Percentiles rank a stretch among this genome's conserved stretches.
Conservation (phyloP, 179 eudicot species). For the Camellia oleifera region DNA sequence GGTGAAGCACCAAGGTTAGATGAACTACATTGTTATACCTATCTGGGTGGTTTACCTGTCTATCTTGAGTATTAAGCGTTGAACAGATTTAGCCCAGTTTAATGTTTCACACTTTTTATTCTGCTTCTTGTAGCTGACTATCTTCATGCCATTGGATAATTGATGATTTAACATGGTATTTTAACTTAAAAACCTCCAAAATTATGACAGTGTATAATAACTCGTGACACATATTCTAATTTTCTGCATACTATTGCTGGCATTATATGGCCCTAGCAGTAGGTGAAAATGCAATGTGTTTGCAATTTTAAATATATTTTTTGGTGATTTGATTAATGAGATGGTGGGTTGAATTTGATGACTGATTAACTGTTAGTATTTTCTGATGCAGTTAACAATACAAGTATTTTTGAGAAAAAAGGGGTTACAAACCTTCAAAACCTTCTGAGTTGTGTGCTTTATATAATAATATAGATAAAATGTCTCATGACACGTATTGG, state of each 20-base stretch:
- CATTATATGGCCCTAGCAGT: not conserved
- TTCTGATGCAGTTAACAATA: not conserved
- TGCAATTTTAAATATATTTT: no score
- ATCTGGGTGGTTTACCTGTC: not conserved
- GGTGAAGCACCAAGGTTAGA: not conserved
- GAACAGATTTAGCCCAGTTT: not conserved
- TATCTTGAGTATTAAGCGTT: not conserved
- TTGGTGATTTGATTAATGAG: no score
- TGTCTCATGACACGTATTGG: no score
- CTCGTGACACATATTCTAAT: not conserved
- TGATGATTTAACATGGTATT: no score
- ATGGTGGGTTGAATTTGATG: no score
- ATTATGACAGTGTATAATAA: no score
- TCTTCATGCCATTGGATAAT: not conserved
- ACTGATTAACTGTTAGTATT: no score
- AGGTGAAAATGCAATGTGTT: no score
- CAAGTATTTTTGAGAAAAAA: no score
- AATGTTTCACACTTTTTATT: conserved; percentile 1
- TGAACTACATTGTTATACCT: not conserved
- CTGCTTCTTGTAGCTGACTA: not conserved
- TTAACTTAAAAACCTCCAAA: not conserved
- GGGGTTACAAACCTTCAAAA: no score
- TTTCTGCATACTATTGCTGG: not conserved
- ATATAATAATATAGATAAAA: no score
- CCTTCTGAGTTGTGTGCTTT: no score